Base-by-base conservation (phyloP, 2,329 filamentous ascomycete genomes). In the Calonectria montana region DNA sequence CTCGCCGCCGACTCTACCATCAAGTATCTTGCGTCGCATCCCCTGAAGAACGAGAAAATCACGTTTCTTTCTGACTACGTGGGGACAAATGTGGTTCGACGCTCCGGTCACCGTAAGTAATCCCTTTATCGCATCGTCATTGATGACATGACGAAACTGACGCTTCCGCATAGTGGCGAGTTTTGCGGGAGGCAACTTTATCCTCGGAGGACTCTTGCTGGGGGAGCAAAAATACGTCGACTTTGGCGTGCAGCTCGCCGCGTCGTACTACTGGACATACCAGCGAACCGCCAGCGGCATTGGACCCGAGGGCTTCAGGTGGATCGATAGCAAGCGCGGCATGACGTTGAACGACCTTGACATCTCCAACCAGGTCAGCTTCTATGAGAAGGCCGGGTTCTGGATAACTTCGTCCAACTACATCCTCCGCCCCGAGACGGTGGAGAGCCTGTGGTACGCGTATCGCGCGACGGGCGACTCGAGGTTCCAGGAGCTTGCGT, bases 391-490 rank as follows among this genome's bases (percentile, higher is more conserved):
- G 74, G 86, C 91, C 1, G 95, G 95, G 4, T 97, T 94, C 86
- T 97, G 91, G 84, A 92, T 95, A 80, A 87, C 83, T 0, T 84
- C 86, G 48, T 79, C 84, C 0, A 79, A 82, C 8, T 97, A 97
- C 81, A 85, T 92, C 10, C 88, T 97, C 35, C 90, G 95, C 0
- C 93, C 94, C 0, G 95, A 97, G 83, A 94, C 95, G 4, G 88
- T 97, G 39, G 95, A 97, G 85, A 93, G 91, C 76, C 92, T 92
- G 82, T 97, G 97, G 87, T 97, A 97, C 82, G 94, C 95, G 2
- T 97, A 94, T 86, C 91, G 94, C 63, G 90, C 93, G 0, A 97
- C 95, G 0, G 92, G 93, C 4, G 89, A 96, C 72, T 76, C 84
- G 37, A 93, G 91, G 84, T 97, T 96, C 83, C 93, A 94, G 81